Conservation (phyloP, 2,329 filamentous ascomycete genomes). For the Diplodia intermedia region DNA sequence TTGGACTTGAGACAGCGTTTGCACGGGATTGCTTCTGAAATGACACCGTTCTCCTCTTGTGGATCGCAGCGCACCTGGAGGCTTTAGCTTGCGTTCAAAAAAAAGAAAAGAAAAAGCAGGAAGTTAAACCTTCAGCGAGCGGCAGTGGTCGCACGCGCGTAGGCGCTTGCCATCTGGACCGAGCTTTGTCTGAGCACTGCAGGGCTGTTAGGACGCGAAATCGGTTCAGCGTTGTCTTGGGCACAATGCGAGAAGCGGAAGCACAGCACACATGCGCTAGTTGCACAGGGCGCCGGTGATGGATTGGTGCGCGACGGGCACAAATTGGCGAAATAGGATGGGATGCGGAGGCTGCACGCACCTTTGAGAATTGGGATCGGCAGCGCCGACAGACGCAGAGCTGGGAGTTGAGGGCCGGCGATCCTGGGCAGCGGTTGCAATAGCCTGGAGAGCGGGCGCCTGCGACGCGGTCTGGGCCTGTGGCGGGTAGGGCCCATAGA, state of each 20-base stretch:
- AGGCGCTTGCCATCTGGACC: conserved; percentile 31
- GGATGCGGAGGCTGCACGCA: not conserved
- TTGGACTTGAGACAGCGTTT: conserved; percentile 76
- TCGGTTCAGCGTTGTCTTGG: not conserved
- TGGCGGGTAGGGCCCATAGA: conserved; percentile 18
- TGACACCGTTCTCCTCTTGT: conserved; percentile 66
- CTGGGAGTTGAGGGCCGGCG: conserved; percentile 28
- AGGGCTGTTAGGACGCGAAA: not conserved
- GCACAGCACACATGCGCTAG: not conserved
- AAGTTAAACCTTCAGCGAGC: conserved; percentile 26
- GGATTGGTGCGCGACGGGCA: not conserved
- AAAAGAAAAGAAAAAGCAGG: no score
- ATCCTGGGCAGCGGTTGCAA: conserved; percentile 29
- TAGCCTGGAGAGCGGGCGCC: conserved; percentile 27
- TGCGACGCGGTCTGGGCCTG: conserved; percentile 11
- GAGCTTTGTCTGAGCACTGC: conserved; percentile 30
- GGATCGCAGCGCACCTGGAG: conserved; percentile 76
- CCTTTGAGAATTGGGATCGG: conserved; percentile 18
- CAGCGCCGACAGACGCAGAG: conserved; percentile 26
- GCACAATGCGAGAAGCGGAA: not conserved
- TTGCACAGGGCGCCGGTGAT: conserved; percentile 2
- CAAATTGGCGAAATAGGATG: not conserved
- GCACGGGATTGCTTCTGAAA: conserved; percentile 58
- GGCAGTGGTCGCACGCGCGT: conserved; percentile 34
- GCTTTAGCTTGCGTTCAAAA: not conserved